Percentiles rank a stretch among this genome's conserved stretches.
These are phyloP conservation scores for Ascomycota sp. DNA, from an alignment of 2,329 filamentous ascomycete genomes.

Conservation along the genomic window DNA sequence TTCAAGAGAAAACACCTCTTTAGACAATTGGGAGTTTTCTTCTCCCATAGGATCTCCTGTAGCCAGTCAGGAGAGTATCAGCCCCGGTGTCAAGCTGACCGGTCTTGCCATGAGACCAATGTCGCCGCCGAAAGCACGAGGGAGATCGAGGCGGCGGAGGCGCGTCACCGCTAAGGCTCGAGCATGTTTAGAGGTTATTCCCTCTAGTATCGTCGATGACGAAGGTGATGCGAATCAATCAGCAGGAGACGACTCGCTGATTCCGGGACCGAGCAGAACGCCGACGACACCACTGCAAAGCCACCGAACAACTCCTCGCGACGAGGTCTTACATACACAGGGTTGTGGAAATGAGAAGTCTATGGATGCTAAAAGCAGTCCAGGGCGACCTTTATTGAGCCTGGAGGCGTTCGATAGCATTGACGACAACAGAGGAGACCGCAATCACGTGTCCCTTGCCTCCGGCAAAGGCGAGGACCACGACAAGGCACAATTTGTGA, in stretches of 20 bases:
- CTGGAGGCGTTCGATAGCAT: neutral
- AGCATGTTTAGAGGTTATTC: slow-evolving; percentile 4
- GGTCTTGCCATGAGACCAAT: slow-evolving; percentile 3
- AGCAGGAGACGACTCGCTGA: neutral
- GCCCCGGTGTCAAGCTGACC: slow-evolving; percentile 3
- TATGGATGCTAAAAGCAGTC: slow-evolving; percentile 27
- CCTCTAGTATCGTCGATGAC: slow-evolving; percentile 9
- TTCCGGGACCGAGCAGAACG: neutral
- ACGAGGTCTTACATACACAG: slow-evolving; percentile 13
- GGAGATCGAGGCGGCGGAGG: slow-evolving; percentile 4
- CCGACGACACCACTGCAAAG: slow-evolving; percentile 5
- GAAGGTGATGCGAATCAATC: slow-evolving; percentile 4
- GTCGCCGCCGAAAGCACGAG: slow-evolving; percentile 4
- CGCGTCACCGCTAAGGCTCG: neutral
- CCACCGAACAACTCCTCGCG: slow-evolving; percentile 2
- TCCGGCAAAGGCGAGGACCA: slow-evolving; percentile 24
- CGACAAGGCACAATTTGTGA: slow-evolving; percentile 25
- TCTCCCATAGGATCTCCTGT: slow-evolving; percentile 34
- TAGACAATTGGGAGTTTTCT: slow-evolving; percentile 32
- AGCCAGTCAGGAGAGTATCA: slow-evolving; percentile 9
- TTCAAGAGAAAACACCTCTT: slow-evolving; percentile 14
- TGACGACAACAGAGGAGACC: neutral
- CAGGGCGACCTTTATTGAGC: slow-evolving; percentile 6
- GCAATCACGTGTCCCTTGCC: slow-evolving; percentile 15
- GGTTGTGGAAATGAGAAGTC: slow-evolving; percentile 25